Conservation (phyloP, 441 rosid genomes). For the Croton laevigatus region DNA sequence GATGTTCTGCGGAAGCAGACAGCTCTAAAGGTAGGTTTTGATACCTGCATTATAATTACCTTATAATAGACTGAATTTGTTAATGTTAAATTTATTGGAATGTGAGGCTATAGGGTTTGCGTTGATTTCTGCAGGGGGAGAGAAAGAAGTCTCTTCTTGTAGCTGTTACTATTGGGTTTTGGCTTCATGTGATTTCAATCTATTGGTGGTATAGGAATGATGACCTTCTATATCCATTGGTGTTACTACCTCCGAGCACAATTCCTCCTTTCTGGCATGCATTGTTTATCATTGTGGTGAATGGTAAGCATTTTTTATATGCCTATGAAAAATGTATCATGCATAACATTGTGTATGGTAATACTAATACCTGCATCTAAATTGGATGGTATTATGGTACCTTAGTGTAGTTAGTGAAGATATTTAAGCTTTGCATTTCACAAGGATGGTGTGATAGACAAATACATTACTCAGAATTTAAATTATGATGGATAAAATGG, state of each 20-base stretch:
- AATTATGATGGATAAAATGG: too few relatives aligned
- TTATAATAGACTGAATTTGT: background rate
- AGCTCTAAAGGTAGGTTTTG: conserved; percentile 60
- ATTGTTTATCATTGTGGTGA: conserved; percentile 50
- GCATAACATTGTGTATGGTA: background rate
- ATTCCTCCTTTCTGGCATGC: conserved; percentile 68
- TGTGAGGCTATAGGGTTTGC: background rate
- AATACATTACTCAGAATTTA: too few relatives aligned
- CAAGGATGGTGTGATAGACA: too few relatives aligned
- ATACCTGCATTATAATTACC: background rate
- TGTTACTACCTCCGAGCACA: conserved; percentile 54
- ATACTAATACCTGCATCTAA: background rate
- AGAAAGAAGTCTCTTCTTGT: conserved; percentile 47
- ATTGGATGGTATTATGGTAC: background rate
- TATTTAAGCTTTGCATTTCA: too few relatives aligned
- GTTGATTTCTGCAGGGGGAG: conserved; percentile 46
- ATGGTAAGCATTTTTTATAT: conserved; percentile 34
- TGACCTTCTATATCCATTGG: conserved; percentile 50
- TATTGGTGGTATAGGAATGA: conserved; percentile 60
- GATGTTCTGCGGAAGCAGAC: conserved; percentile 59
- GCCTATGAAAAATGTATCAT: background rate
- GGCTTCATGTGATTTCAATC: conserved; percentile 48
- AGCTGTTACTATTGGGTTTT: conserved; percentile 39
- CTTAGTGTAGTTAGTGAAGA: too few relatives aligned
- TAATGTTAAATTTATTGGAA: conserved; percentile 12